Percentiles rank a stretch among this genome's conserved stretches.
Conservation (phyloP, 495 filamentous ascomycete genomes). For the Aspergillus leporis region DNA sequence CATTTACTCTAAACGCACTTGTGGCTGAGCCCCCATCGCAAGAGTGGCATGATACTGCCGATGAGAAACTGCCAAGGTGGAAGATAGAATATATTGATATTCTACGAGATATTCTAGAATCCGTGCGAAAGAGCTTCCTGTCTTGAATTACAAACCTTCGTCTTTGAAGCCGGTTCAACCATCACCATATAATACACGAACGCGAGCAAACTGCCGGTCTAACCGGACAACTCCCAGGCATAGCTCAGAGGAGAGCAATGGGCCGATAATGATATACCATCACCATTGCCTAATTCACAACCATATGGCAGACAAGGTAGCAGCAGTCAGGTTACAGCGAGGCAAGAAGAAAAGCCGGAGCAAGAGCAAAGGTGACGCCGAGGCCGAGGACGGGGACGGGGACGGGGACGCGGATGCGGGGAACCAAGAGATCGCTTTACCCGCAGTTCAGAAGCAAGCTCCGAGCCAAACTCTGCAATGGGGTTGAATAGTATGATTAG, state of each 20-base stretch:
- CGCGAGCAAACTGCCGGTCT: constrained; percentile 26
- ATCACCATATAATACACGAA: constrained; percentile 18
- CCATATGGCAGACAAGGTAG: constrained; percentile 20
- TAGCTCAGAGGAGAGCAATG: constrained; percentile 26
- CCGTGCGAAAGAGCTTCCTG: too few relatives aligned
- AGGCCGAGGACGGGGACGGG: constrained; percentile 18
- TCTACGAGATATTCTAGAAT: too few relatives aligned
- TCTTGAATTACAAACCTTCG: too few relatives aligned
- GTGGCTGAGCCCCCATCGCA: constrained; percentile 29
- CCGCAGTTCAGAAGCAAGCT: too few relatives aligned
- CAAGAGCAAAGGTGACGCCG: constrained; percentile 16
- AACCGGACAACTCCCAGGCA: constrained; percentile 49
- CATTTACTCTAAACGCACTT: constrained; percentile 47
- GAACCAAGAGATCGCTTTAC: too few relatives aligned
- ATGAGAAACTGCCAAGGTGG: constrained; percentile 25
- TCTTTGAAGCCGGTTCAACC: too few relatives aligned
- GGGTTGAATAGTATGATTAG: too few relatives aligned
- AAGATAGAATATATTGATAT: constrained; percentile 31
- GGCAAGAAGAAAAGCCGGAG: constrained; percentile 18
- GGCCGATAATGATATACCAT: constrained; percentile 24
- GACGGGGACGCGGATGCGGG: too few relatives aligned
- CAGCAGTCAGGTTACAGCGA: neutral
- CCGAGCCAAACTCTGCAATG: too few relatives aligned
- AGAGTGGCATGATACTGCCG: constrained; percentile 39
- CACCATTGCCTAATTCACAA: constrained; percentile 24